Conservation (phyloP, 2,329 filamentous ascomycete genomes). For the Pseudocercospora macadamiae region DNA sequence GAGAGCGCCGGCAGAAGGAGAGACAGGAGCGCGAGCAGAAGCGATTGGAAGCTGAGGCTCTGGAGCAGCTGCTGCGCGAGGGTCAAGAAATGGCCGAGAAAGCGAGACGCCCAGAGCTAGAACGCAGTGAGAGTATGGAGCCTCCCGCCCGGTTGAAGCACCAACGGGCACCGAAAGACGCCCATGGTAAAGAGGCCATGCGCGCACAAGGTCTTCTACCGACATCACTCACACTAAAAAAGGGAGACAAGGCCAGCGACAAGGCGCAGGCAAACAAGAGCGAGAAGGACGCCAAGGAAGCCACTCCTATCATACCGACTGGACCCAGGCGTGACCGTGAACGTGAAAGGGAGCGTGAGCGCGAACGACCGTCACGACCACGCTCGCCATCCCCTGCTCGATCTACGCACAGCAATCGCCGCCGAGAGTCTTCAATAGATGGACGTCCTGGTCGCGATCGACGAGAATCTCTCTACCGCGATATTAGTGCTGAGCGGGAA, state of each 20-base stretch:
- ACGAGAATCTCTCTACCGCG: constrained; percentile 33
- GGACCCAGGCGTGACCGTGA: constrained; percentile 23
- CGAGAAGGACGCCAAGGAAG: constrained; percentile 7
- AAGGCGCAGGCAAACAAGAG: constrained; percentile 1
- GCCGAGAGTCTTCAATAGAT: constrained; percentile 31
- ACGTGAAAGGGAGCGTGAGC: too few relatives aligned
- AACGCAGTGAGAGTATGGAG: constrained; percentile 46
- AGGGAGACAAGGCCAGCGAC: constrained; percentile 29
- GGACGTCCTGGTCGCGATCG: constrained; percentile 30
- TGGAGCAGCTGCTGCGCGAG: constrained; percentile 58
- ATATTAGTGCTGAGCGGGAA: constrained; percentile 38
- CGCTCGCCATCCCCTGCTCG: constrained; percentile 35
- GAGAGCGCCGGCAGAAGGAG: constrained; percentile 45
- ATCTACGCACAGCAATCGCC: constrained; percentile 30
- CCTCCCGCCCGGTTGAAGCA: constrained; percentile 42
- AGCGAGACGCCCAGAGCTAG: constrained; percentile 55
- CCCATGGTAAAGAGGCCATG: constrained; percentile 34
- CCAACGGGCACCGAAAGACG: constrained; percentile 28
- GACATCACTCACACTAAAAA: constrained; percentile 37
- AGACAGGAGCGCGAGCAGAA: constrained; percentile 53
- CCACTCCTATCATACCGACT: constrained; percentile 21
- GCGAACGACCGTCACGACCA: constrained; percentile 24
- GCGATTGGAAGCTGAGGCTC: constrained; percentile 58
- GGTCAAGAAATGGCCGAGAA: constrained; percentile 59
- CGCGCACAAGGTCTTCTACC: constrained; percentile 37